Evolutionary conservation across 768 basidiomycete genomes (phyloP), one percentile per base, ranked within the genome.

Genomic region (Pleurotus tuber-regium): DNA sequence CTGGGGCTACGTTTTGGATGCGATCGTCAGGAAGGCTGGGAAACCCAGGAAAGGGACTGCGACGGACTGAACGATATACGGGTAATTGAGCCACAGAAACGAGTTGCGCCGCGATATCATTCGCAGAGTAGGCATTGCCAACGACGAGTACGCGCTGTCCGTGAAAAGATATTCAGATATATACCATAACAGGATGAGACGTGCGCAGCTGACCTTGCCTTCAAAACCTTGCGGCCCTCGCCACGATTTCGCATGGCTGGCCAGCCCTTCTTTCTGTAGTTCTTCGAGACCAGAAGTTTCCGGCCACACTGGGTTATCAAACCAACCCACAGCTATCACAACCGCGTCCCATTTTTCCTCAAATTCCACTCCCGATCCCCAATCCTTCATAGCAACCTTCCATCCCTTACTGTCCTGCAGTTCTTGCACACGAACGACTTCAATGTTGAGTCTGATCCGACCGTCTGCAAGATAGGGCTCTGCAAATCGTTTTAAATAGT

Each of bases 61-160:
- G 69, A 2, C 79, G 75, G 21, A 72, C 69, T 10, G 74, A 77
- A 39, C 79, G 74, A 54, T 74, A 75, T 0, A 80, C 67, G 4
- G 79, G 78, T 1, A 63, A 53, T 29, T 63, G 54, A 1, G 69
- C 69, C 11, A 77, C 61, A 0, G 67, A 51, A 0, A 67, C 69
- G 0, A 80, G 65, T 29, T 79, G 77, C 1, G 74, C 70, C 1
- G 75, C 74, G 31, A 80, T 75, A 43, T 81, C 79, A 55, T 81
- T 81, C 29, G 70, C 68, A 1, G 79, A 80, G 43, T 79, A 77
- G 16, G 75, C 79, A 19, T 79, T 80, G 9, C 75, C 79, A 3
- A 80, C 60, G 8, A 81, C 67, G 1, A 78, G 66, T 18, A 72
- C 66, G 14, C 71, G 70, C 79, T 81, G n/a, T 6, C 16, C 18